phyloP scores from a whole-genome alignment of 2,329 filamentous ascomycete genomes.

The Aspergillus carbonarius region DNA sequence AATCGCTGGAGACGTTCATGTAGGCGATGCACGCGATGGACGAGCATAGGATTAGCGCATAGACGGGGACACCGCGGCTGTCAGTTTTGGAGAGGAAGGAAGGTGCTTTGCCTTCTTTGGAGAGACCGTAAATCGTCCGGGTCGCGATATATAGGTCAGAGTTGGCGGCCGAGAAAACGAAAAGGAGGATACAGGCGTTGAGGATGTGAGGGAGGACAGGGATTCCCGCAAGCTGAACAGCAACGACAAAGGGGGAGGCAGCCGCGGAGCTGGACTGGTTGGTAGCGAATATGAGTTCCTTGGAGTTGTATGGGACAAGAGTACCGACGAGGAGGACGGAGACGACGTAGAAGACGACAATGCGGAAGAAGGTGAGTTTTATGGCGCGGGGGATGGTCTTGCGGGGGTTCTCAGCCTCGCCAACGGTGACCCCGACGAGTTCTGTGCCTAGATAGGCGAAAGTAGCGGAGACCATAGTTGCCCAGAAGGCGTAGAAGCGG shows the following conservation, averaged over 20 bases:
- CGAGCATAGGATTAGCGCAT: conserved; percentile 61
- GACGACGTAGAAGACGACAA: conserved; percentile 75
- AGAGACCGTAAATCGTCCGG: conserved; percentile 70
- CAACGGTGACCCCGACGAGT: conserved; percentile 74
- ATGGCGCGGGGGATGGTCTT: conserved; percentile 75
- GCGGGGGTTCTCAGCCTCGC: conserved; percentile 76
- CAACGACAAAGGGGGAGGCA: conserved; percentile 73
- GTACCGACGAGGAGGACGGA: conserved; percentile 74
- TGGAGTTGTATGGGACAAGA: conserved; percentile 70
- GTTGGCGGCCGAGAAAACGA: conserved; percentile 75
- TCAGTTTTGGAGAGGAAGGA: conserved; percentile 70
- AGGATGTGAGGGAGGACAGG: conserved; percentile 63
- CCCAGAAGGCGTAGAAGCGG: conserved; percentile 65
- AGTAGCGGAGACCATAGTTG: conserved; percentile 70
- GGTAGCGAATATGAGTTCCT: conserved; percentile 54
- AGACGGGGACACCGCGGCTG: conserved; percentile 68
- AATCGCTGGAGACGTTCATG: conserved; percentile 62
- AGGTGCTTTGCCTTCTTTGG: conserved; percentile 70
- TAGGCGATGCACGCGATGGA: conserved; percentile 67
- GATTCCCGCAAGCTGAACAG: conserved; percentile 65
- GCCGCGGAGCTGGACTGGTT: conserved; percentile 53
- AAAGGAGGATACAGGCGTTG: conserved; percentile 72
- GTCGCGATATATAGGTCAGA: conserved; percentile 75
- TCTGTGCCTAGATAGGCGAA: conserved; percentile 79
- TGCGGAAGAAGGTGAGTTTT: conserved; percentile 78